Conservation (phyloP, 2,329 filamentous ascomycete species). For the Pseudocercospora eumusae region DNA sequence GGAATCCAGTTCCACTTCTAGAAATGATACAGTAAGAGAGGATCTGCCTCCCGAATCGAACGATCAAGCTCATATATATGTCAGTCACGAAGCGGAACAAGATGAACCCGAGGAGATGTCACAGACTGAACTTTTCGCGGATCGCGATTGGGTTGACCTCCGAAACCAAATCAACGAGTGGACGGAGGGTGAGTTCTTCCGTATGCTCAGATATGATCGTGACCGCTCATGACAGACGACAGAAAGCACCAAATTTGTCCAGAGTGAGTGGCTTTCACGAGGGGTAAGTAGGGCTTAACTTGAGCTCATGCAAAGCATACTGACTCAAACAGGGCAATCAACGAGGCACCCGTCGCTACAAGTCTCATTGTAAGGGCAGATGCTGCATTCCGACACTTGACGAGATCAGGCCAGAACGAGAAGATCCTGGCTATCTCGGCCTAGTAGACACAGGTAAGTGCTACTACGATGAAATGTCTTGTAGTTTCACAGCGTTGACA, state of each 20-base stretch:
- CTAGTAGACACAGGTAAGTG: slow-evolving; percentile 16
- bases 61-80: slow-evolving; percentile 24
- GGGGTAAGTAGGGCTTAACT: slow-evolving; percentile 9
- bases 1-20: slow-evolving; percentile 22
- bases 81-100: slow-evolving; percentile 28
- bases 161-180: slow-evolving; percentile 23
- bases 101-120: slow-evolving; percentile 14
- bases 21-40: slow-evolving; percentile 28
- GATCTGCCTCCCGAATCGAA: slow-evolving; percentile 14
- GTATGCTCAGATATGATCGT: background rate
- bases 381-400: slow-evolving; percentile 26
- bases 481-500: background rate
- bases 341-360: slow-evolving; percentile 20
- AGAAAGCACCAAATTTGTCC: slow-evolving; percentile 22
- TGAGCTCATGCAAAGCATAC: background rate
- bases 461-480: background rate
- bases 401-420: slow-evolving; percentile 21
- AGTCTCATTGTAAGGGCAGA: slow-evolving; percentile 24
- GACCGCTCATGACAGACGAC: background rate
- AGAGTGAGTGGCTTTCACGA: slow-evolving; percentile 26
- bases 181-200: slow-evolving; percentile 16
- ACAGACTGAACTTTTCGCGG: background rate
- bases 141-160: slow-evolving; percentile 24
- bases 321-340: slow-evolving; percentile 19
- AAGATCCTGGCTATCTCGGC: slow-evolving; percentile 21